Evolutionary conservation across 2,329 filamentous ascomycete genomes (phyloP).

Genomic region (Aspergillus tubingensis): DNA sequence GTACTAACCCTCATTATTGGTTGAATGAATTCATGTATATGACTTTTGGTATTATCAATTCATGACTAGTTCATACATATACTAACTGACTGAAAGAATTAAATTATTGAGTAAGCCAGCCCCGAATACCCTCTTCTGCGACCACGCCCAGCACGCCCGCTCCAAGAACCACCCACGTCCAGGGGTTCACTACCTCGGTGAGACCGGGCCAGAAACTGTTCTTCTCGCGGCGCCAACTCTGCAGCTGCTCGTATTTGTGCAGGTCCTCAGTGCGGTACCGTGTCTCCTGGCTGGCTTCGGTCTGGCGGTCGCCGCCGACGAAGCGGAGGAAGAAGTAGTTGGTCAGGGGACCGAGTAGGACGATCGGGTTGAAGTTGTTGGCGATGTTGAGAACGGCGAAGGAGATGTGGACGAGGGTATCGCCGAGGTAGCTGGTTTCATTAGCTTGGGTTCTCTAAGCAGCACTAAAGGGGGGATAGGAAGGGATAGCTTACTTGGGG

Average conservation of each 20-base stretch:
- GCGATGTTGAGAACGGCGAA: constrained; percentile 60
- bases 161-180: constrained; percentile 57
- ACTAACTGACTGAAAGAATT: background rate
- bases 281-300: constrained; percentile 54
- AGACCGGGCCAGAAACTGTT: constrained; percentile 62
- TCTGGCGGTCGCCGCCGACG: constrained; percentile 59
- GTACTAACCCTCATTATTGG: constrained; percentile 49
- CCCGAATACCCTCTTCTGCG: constrained; percentile 43
- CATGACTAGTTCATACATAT: no score
- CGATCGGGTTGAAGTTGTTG: constrained; percentile 57
- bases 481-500: constrained; percentile 56
- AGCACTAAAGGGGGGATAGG: background rate
- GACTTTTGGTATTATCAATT: background rate
- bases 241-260: constrained; percentile 56
- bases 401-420: constrained; percentile 59
- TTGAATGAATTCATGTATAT: background rate
- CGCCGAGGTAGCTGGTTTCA: constrained; percentile 59
- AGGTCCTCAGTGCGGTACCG: constrained; percentile 55
- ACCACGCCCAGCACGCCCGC: constrained; percentile 53
- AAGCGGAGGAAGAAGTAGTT: constrained; percentile 62
- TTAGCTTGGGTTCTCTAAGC: background rate
- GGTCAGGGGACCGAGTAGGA: constrained; percentile 57
- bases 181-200: constrained; percentile 56
- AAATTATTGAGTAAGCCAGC: background rate
- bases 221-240: constrained; percentile 55